These are phyloP conservation scores for Nannochloris sp. DNA, from an alignment of 139 green algal genomes.

Conservation along the genomic window DNA sequence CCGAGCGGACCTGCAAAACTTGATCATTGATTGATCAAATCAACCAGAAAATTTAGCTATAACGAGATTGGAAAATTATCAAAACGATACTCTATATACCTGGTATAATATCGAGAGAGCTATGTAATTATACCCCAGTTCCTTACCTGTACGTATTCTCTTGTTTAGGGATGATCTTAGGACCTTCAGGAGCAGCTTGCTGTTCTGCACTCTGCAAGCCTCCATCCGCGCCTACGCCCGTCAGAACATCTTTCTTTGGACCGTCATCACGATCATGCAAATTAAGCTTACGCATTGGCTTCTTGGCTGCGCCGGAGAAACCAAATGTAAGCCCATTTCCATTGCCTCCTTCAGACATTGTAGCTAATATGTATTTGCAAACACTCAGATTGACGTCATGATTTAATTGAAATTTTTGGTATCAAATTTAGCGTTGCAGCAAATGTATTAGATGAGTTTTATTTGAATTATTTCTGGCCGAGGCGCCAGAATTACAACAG, in stretches of 20 bases:
- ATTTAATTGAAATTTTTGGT: too few species aligned
- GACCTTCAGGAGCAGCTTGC: not conserved
- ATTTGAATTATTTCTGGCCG: too few species aligned
- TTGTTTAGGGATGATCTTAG: slow-evolving; percentile 21
- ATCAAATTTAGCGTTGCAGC: too few species aligned
- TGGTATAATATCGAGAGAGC: not conserved
- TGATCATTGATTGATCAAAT: not conserved
- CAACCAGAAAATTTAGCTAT: not conserved
- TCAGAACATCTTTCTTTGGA: slow-evolving; percentile 5
- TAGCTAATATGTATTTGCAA: too few species aligned
- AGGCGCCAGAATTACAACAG: too few species aligned
- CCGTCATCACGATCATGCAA: not conserved
- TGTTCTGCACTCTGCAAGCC: slow-evolving; percentile 14
- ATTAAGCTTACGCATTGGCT: not conserved
- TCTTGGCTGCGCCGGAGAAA: not conserved
- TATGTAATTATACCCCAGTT: not conserved
- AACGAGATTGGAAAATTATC: not conserved
- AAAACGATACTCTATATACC: not conserved
- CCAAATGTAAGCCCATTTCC: too few species aligned
- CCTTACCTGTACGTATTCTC: slow-evolving; percentile 32
- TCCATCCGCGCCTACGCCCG: slow-evolving; percentile 15
- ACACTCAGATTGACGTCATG: too few species aligned
- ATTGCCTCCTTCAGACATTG: too few species aligned
- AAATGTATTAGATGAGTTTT: too few species aligned
- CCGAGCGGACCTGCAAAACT: not conserved